phyloP scores from a whole-genome alignment of 2,329 filamentous ascomycete genomes.

The Botrytis paeoniae region DNA sequence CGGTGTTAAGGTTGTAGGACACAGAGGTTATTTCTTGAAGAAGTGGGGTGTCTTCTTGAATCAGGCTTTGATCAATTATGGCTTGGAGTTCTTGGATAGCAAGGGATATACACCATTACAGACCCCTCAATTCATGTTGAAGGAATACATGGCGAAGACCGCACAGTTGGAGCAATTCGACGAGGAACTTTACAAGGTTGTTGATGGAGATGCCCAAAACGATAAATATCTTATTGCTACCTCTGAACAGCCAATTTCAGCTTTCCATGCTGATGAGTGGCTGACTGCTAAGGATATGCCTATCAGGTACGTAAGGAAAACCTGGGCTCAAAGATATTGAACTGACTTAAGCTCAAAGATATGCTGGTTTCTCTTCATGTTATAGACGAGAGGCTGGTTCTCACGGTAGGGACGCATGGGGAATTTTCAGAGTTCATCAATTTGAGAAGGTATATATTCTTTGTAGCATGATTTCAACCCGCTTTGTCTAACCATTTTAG shows the following conservation, averaged over 20 bases:
- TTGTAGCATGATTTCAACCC: slow-evolving; percentile 21
- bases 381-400: slow-evolving; percentile 94
- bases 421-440: slow-evolving; percentile 96
- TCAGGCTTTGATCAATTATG: slow-evolving; percentile 92
- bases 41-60: slow-evolving; percentile 90
- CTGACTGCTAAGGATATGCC: slow-evolving; percentile 79
- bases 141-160: slow-evolving; percentile 96
- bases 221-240: slow-evolving; percentile 82
- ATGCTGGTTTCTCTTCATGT: slow-evolving; percentile 89
- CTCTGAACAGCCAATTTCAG: slow-evolving; percentile 91
- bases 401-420: slow-evolving; percentile 92
- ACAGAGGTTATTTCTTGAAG: slow-evolving; percentile 89
- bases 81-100: slow-evolving; percentile 78
- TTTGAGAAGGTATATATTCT: slow-evolving; percentile 74
- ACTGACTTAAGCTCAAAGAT: slow-evolving; percentile 41
- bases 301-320: slow-evolving; percentile 61
- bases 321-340: background rate
- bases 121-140: slow-evolving; percentile 91
- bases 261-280: slow-evolving; percentile 93
- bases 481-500: slow-evolving; percentile 42
- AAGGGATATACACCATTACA: slow-evolving; percentile 81
- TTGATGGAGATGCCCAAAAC: slow-evolving; percentile 78
- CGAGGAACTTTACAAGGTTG: slow-evolving; percentile 96
- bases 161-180: slow-evolving; percentile 97
- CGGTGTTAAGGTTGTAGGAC: slow-evolving; percentile 89